Conservation (phyloP, 2,329 filamentous ascomycete species). For the Cryphonectria parasitica region DNA sequence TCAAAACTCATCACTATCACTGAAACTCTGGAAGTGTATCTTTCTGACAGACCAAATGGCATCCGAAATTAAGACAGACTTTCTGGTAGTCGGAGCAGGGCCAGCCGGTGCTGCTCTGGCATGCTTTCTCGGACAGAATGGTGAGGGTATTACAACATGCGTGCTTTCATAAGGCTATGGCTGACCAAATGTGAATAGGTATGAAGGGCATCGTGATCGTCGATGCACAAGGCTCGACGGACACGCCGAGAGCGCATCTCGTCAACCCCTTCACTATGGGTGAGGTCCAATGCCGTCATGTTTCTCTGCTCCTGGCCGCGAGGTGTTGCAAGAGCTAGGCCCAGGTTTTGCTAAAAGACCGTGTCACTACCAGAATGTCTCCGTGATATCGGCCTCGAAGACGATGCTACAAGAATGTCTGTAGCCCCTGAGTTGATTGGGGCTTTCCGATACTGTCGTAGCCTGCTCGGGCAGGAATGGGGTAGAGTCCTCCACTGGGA, state of each 20-base stretch:
- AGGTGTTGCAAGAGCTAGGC: background rate
- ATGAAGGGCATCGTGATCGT: conserved; percentile 23
- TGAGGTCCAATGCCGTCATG: background rate
- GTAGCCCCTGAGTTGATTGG: conserved; percentile 39
- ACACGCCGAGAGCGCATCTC: conserved; percentile 25
- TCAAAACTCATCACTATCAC: background rate
- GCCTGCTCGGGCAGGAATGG: conserved; percentile 45
- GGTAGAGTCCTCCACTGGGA: conserved; percentile 45
- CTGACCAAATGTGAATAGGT: background rate
- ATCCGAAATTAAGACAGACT: conserved; percentile 26
- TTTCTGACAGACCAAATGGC: background rate
- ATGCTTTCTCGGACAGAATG: conserved; percentile 27
- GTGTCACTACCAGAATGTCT: conserved; percentile 39
- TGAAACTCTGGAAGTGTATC: background rate
- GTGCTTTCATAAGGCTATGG: background rate
- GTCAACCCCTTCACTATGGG: conserved; percentile 25
- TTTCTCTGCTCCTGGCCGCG: background rate
- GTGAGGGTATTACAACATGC: background rate
- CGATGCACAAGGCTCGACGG: conserved; percentile 19
- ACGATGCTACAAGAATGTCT: conserved; percentile 37
- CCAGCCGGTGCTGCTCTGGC: conserved; percentile 24
- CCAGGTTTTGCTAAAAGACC: background rate
- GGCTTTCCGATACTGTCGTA: conserved; percentile 43
- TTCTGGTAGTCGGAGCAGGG: conserved; percentile 25
- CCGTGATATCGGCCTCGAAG: conserved; percentile 43